These are phyloP conservation scores for Pseudogymnoascus sp. DNA, from an alignment of 2,329 filamentous ascomycete genomes.

Conservation along the genomic window DNA sequence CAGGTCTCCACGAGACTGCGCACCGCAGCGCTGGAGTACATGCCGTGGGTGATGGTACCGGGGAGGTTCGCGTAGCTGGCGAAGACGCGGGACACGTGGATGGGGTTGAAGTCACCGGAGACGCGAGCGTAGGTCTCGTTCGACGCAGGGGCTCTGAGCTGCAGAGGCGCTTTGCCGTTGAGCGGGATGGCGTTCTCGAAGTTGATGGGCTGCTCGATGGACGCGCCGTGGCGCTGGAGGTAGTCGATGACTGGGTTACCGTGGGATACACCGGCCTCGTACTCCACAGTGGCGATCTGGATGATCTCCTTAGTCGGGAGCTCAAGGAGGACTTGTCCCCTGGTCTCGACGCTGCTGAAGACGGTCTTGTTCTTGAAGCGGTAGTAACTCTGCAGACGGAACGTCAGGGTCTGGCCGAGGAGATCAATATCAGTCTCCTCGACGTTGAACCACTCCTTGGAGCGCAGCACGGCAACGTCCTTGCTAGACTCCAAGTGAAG, in stretches of 20 bases:
- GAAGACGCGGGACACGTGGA: constrained; percentile 96
- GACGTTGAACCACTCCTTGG: constrained; percentile 95
- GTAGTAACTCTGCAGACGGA: constrained; percentile 87
- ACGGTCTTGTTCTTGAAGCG: constrained; percentile 92
- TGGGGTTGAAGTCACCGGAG: constrained; percentile 97
- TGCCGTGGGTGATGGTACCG: constrained; percentile 96
- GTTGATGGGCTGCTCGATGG: constrained; percentile 90
- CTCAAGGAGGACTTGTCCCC: constrained; percentile 87
- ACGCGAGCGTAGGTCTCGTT: constrained; percentile 98
- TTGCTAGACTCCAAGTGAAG: constrained; percentile 79
- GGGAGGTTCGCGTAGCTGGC: constrained; percentile 91
- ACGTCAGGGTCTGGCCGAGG: constrained; percentile 85
- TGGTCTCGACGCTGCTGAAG: constrained; percentile 85
- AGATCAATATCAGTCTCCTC: constrained; percentile 80
- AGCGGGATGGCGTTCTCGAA: constrained; percentile 97
- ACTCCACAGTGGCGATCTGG: constrained; percentile 94
- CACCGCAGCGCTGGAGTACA: constrained; percentile 97
- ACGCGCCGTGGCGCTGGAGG: constrained; percentile 80
- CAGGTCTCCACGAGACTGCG: constrained; percentile 95
- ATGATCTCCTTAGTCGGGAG: constrained; percentile 95
- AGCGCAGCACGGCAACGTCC: constrained; percentile 87
- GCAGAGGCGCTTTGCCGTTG: constrained; percentile 81
- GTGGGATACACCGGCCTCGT: constrained; percentile 82
- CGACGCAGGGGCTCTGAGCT: constrained; percentile 82
- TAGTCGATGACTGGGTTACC: constrained; percentile 98